Base-by-base conservation (phyloP, 805 yeast species). In the Candida ulmi region DNA sequence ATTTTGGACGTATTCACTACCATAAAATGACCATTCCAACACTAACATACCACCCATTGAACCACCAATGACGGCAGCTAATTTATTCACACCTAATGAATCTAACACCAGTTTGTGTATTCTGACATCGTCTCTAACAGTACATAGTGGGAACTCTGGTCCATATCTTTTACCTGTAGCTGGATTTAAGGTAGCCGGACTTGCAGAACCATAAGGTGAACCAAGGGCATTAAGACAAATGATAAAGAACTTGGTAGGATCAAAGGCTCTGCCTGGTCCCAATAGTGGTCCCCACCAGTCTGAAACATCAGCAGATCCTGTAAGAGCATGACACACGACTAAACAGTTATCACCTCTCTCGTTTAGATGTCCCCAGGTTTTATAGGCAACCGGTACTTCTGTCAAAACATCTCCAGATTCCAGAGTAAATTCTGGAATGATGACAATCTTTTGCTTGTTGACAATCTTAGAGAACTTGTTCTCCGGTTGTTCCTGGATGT, bases 251-350 rank as follows among this genome's bases (percentile, higher is more conserved):
- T 84, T 74, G 0, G 88, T 69, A 0, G 97, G 95, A 62, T 93
- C 99, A 61, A 93, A 88, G 1, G 98, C 95, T 42, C 81, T 75
- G 12, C 78, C 84, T 4, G 78, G 75, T 1, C 98, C 99, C 23
- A 93, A 65, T 18, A 93, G 62, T 0, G 98, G 97, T 0, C 98
- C 97, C 99, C 99, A 93, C 99, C 99, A 93, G 55, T 93, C 99
- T 30, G 83, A 74, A 15, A 91, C 96, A 58, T 93, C 98, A 0
- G 96, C 76, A 0, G 96, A 88, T 0, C 99, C 99, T 0, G 98
- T 88, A 40, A 93, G 68, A 0, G 99, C 98, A 66, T 93, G 99
- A 52, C 96, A 85, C 12, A 93, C 85, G n/a, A 93, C 78, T 69
- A 93, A 67, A 43, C 82, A 88, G 57, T 93, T 93, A 49, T 80